Percentiles rank a stretch among this genome's conserved stretches.
Conservation (phyloP, 2,329 filamentous ascomycete genomes). For the Alternaria sp. region DNA sequence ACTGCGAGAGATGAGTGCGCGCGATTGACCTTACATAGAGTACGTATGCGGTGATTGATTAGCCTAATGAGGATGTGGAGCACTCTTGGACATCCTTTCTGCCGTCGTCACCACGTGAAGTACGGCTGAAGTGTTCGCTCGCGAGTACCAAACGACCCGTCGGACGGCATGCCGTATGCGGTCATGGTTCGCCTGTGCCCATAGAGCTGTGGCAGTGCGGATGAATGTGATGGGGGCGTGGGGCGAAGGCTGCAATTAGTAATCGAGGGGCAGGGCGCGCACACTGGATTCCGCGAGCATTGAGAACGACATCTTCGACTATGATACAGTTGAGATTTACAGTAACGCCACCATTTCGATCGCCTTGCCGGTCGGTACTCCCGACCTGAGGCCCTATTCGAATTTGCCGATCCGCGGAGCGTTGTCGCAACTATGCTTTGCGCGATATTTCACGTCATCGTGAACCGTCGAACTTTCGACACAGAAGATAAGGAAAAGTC, state of each 20-base stretch:
- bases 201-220: slow-evolving; percentile 1
- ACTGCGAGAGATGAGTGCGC: neutral
- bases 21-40: neutral
- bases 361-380: neutral
- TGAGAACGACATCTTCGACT: neutral
- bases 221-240: neutral
- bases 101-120: slow-evolving; percentile 16
- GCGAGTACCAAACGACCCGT: slow-evolving; percentile 16
- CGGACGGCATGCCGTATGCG: slow-evolving; percentile 25
- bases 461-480: slow-evolving; percentile 24
- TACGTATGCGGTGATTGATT: slow-evolving; percentile 25
- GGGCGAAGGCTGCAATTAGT: slow-evolving; percentile 4
- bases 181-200: neutral
- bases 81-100: slow-evolving; percentile 10
- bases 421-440: slow-evolving; percentile 1
- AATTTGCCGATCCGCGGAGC: slow-evolving; percentile 6
- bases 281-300: neutral
- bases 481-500: slow-evolving; percentile 14
- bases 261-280: slow-evolving; percentile 8
- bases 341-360: neutral
- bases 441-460: slow-evolving; percentile 30
- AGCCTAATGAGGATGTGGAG: slow-evolving; percentile 40
- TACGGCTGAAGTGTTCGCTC: slow-evolving; percentile 12
- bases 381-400: neutral
- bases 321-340: slow-evolving; percentile 15